Percentiles rank a stretch among this genome's conserved stretches.
Evolutionary conservation across 495 filamentous ascomycete species (phyloP).

Genomic region (Penicillium egyptiacum): DNA sequence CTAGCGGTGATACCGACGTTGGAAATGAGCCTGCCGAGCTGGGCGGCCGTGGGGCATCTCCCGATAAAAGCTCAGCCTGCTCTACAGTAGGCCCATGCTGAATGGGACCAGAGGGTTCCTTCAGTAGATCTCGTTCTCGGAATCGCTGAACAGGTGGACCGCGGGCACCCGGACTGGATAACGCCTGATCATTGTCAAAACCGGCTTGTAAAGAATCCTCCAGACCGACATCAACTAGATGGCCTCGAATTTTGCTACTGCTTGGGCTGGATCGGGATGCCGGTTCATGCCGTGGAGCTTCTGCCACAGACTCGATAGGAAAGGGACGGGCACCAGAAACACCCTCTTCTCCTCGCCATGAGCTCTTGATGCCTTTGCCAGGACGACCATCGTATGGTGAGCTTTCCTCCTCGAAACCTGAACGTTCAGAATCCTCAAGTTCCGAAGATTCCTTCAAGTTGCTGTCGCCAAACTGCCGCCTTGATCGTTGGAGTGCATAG

Average conservation of each 20-base stretch:
- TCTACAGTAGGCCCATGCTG: constrained; percentile 48
- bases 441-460: constrained; percentile 78
- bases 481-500: constrained; percentile 84
- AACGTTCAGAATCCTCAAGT: constrained; percentile 64
- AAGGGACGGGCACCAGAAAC: constrained; percentile 20
- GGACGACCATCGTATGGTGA: constrained; percentile 34
- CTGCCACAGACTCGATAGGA: constrained; percentile 32
- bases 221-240: constrained; percentile 86
- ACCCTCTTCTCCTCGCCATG: constrained; percentile 51
- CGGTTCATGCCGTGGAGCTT: constrained; percentile 32
- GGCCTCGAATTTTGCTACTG: constrained; percentile 61
- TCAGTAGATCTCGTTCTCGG: constrained; percentile 49
- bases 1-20: constrained; percentile 48
- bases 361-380: constrained; percentile 52
- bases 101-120: constrained; percentile 32
- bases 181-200: constrained; percentile 49
- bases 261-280: constrained; percentile 39
- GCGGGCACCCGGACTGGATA: constrained; percentile 61
- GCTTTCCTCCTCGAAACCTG: constrained; percentile 54
- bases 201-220: constrained; percentile 59
- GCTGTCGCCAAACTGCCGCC: constrained; percentile 81
- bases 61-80: constrained; percentile 42
- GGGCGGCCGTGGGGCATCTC: constrained; percentile 40
- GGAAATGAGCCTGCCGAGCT: constrained; percentile 44
- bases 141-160: constrained; percentile 88